phyloP scores from a whole-genome alignment of 176 grass and related monocot species.

The Hsuehochloa calcarea region DNA sequence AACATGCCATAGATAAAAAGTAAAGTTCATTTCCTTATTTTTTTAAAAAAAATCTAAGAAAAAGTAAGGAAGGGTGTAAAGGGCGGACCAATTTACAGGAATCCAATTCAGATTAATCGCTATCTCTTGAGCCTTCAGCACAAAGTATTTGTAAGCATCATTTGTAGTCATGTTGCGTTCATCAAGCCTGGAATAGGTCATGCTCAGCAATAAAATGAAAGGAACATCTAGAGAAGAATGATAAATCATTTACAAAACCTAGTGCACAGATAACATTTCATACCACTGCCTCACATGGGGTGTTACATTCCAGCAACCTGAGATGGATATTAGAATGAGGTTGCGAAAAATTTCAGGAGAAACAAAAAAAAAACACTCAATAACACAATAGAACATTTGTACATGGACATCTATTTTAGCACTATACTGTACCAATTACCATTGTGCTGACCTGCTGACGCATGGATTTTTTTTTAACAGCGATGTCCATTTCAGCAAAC shows the following conservation, averaged over 20 bases:
- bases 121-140: conserved; percentile 82
- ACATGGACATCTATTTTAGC: neutral
- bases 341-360: neutral
- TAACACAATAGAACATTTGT: neutral
- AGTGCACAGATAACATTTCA: conserved; percentile 28
- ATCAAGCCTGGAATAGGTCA: conserved; percentile 54
- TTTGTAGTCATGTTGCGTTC: conserved; percentile 85
- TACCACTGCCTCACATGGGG: conserved; percentile 92
- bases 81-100: conserved; percentile 80
- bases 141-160: conserved; percentile 93
- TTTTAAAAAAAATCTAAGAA: neutral
- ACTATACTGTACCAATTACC: neutral
- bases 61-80: conserved; percentile 11
- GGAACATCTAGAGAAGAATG: neutral
- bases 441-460: neutral
- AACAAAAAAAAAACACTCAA: neutral
- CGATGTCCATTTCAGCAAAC: neutral
- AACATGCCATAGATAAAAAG: neutral
- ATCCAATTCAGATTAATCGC: conserved; percentile 74
- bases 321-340: conserved; percentile 24
- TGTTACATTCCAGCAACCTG: conserved; percentile 91
- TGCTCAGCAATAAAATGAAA: conserved; percentile 15
- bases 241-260: neutral
- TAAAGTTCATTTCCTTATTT: neutral
- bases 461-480: neutral